phyloP scores from a whole-genome alignment of 2,329 filamentous ascomycete genomes.

The Alternaria rosae region DNA sequence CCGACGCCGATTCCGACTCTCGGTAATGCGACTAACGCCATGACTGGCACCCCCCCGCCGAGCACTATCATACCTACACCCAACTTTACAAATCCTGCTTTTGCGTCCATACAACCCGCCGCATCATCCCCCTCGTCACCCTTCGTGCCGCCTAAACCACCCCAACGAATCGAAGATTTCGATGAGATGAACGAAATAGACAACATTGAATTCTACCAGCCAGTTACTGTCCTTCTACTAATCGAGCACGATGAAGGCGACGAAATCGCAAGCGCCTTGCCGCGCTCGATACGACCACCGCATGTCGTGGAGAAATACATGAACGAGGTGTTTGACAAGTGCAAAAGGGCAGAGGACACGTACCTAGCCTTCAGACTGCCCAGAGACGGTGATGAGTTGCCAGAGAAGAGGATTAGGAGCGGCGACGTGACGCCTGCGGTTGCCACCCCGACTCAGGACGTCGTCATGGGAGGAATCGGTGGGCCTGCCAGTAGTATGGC shows the following conservation, averaged over 20 bases:
- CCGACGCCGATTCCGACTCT: not conserved
- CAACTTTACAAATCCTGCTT: constrained; percentile 11
- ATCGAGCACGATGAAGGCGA: constrained; percentile 61
- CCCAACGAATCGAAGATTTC: constrained; percentile 46
- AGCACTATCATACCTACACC: constrained; percentile 4
- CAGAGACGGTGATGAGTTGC: constrained; percentile 40
- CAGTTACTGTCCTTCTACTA: constrained; percentile 70
- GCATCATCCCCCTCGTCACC: constrained; percentile 18
- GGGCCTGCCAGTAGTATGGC: not conserved
- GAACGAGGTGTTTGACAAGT: constrained; percentile 60
- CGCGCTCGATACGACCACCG: constrained; percentile 60
- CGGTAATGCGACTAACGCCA: constrained; percentile 7
- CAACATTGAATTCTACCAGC: constrained; percentile 67
- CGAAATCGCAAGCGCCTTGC: constrained; percentile 55
- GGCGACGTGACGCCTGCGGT: constrained; percentile 31
- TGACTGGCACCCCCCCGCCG: constrained; percentile 15
- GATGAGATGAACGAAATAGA: constrained; percentile 56
- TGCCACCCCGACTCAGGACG: constrained; percentile 27
- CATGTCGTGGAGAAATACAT: constrained; percentile 50
- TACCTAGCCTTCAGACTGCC: constrained; percentile 65
- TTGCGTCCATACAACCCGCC: constrained; percentile 23
- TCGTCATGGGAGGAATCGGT: constrained; percentile 18
- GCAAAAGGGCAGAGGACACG: constrained; percentile 62
- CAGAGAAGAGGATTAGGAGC: constrained; percentile 25
- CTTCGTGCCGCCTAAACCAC: constrained; percentile 39